Base-by-base conservation (phyloP, 305 asterid genomes). In the Solanum aculeatissimum region DNA sequence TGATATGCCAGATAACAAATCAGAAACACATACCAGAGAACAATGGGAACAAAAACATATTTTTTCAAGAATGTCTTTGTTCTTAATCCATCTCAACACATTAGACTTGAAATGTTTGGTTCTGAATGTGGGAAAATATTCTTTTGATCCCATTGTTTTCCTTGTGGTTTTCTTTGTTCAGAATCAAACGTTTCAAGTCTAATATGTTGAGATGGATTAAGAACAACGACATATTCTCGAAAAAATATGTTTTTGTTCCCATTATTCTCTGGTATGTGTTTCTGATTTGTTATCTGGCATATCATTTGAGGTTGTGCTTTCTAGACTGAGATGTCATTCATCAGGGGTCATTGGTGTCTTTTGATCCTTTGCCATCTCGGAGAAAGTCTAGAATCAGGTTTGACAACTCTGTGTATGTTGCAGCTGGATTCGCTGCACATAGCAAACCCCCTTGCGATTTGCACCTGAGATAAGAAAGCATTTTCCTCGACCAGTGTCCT, bases 341-440 rank as follows among this genome's bases (percentile, higher is more conserved):
- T 66, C 83, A 93, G 96, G 93, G 82, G 47, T 58, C 94, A 92
- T 66, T 91, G 94, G 96, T 89, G 87, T 87, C 96, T 93, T 62
- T 84, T 93, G 85, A 90, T 93, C 88, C 88, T 91, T 40, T 93
- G 93, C 82, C 86, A 92, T 88, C 80, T 93, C 19, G 92, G 89
- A 1, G 90, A 85, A 89, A 87, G 88, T 80, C 47, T 53, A 13
- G 62, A 85, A 49, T 86, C 92, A 40, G 49, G 86, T 23, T 47
- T 84, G 38, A 65, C 40, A 51, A 72, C 86, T 84, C 95, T 91
- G 27, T 93, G 96, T 86, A 87, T 92, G 93, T 87, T 94, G 86
- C 89, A 93, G 79, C 87, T 93, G 86, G 98, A 94, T 89, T 93
- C 96, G 7, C 79, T 92, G 87, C 95, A 90, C 21, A 65, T 85